Evolutionary conservation across 371 early-diverging fungal species (phyloP).

Genomic region (Chytridiales sp.): DNA sequence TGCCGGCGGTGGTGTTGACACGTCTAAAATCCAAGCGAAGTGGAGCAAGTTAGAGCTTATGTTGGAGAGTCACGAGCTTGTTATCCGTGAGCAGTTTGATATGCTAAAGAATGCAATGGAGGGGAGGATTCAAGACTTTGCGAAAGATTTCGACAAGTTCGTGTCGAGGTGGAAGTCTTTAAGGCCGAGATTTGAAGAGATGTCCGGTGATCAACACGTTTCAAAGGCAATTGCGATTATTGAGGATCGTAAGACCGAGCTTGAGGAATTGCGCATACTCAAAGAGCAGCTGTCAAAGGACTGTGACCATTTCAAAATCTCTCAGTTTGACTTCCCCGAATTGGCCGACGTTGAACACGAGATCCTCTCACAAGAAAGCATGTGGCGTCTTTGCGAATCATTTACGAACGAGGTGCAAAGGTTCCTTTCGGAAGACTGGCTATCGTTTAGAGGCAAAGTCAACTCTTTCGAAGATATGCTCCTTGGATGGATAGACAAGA

Average conservation of each 20-base stretch:
- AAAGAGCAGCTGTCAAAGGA: slow-evolving; percentile 36
- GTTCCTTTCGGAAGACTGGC: slow-evolving; percentile 47
- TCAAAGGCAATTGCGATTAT: slow-evolving; percentile 38
- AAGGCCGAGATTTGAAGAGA: slow-evolving; percentile 38
- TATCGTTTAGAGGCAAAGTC: slow-evolving; percentile 40
- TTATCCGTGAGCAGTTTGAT: slow-evolving; percentile 56
- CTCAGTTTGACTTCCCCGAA: slow-evolving; percentile 29
- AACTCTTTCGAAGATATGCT: slow-evolving; percentile 46
- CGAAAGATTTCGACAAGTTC: slow-evolving; percentile 44
- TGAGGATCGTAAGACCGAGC: slow-evolving; percentile 39
- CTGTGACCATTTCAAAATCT: slow-evolving; percentile 42
- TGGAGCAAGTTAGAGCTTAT: slow-evolving; percentile 55
- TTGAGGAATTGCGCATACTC: slow-evolving; percentile 32
- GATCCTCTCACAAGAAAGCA: slow-evolving; percentile 28
- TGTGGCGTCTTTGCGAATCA: slow-evolving; percentile 41
- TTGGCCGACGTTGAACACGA: slow-evolving; percentile 32
- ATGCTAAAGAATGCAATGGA: slow-evolving; percentile 48
- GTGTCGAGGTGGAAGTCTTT: slow-evolving; percentile 45
- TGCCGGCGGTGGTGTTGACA: slow-evolving; percentile 43
- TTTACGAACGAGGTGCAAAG: slow-evolving; percentile 23
- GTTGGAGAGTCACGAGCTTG: slow-evolving; percentile 56
- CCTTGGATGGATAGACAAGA: slow-evolving; percentile 36
- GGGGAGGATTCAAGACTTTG: slow-evolving; percentile 33
- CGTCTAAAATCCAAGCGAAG: slow-evolving; percentile 30
- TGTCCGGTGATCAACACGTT: slow-evolving; percentile 20